Percentiles rank a stretch among this genome's conserved stretches.
phyloP scores from a whole-genome alignment of 1,139 yeast genomes.

The Yamadazyma kanchanaburiensis region DNA sequence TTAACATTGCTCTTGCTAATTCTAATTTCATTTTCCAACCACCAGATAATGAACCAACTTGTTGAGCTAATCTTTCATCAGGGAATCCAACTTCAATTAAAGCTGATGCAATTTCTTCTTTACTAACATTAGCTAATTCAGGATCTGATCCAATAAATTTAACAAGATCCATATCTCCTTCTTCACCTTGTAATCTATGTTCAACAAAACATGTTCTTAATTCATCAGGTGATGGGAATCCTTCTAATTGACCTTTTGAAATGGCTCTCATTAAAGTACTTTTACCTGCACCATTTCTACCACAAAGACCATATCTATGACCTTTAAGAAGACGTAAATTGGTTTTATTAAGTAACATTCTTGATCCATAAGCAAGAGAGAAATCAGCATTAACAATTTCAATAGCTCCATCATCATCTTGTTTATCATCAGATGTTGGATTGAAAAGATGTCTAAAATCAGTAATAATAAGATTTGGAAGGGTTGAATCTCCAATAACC shows the following conservation, averaged over 20 bases:
- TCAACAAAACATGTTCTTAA: constrained; percentile 95
- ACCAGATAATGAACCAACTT: constrained; percentile 94
- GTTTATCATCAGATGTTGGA: constrained; percentile 50
- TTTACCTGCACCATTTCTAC: constrained; percentile 99
- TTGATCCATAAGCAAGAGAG: constrained; percentile 94
- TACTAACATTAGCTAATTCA: constrained; percentile 60
- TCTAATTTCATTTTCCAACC: constrained; percentile 99
- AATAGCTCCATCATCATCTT: constrained; percentile 64
- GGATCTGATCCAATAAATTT: constrained; percentile 90
- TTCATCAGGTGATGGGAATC: constrained; percentile 89
- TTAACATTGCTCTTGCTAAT: constrained; percentile 95
- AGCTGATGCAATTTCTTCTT: constrained; percentile 71
- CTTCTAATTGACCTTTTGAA: constrained; percentile 95
- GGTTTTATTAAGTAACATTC: constrained; percentile 95
- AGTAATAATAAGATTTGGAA: constrained; percentile 41
- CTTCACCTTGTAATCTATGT: constrained; percentile 94
- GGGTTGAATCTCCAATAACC: no score
- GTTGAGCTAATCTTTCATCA: constrained; percentile 81
- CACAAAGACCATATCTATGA: constrained; percentile 96
- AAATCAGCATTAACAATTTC: constrained; percentile 93
- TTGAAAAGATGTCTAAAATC: constrained; percentile 64
- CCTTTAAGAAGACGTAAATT: constrained; percentile 85
- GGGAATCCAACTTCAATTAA: constrained; percentile 86
- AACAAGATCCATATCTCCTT: constrained; percentile 86
- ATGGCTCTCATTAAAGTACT: constrained; percentile 97